A percentile compares a stretch with the other conserved stretches of the same genome.
These are phyloP conservation scores for Chytriomyces hyalinus DNA, from an alignment of 192 early-diverging fungal genomes.

Conservation along the genomic window DNA sequence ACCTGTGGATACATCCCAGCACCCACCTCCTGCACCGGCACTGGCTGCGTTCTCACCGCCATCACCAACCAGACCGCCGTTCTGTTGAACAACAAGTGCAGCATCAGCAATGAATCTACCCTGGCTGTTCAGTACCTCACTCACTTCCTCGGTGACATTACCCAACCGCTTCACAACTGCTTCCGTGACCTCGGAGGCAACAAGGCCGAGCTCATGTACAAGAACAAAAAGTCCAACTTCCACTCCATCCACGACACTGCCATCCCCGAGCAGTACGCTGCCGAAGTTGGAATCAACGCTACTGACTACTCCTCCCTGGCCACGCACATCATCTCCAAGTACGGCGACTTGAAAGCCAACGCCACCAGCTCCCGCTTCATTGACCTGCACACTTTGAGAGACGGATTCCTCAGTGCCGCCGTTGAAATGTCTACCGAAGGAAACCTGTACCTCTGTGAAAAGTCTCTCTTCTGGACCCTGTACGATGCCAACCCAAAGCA, in stretches of 20 bases:
- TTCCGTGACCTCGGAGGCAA: conserved; percentile 37
- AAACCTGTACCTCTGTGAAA: conserved; percentile 3
- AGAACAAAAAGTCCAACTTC: conserved; percentile 33
- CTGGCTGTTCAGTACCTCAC: conserved; percentile 40
- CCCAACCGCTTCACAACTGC: conserved; percentile 54
- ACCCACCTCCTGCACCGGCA: not conserved
- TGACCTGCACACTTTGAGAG: conserved; percentile 12
- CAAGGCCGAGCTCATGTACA: conserved; percentile 8
- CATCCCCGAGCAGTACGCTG: conserved; percentile 39
- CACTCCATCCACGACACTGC: conserved; percentile 44
- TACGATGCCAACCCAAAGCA: conserved; percentile 40
- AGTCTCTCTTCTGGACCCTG: conserved; percentile 34
- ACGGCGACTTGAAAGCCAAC: not conserved
- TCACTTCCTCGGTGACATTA: conserved; percentile 55
- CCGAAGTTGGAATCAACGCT: conserved; percentile 9
- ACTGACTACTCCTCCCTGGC: conserved; percentile 4
- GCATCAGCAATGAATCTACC: not conserved
- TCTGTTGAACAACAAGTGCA: not conserved
- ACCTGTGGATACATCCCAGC: conserved; percentile 7
- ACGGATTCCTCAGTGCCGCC: conserved; percentile 24
- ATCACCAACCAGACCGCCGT: conserved; percentile 30
- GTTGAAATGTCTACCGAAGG: conserved; percentile 27
- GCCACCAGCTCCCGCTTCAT: conserved; percentile 11
- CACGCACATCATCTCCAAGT: conserved; percentile 3
- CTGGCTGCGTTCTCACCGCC: conserved; percentile 19